phyloP scores from a whole-genome alignment of 139 green algal species.

The Mychonastes homosphaera region DNA sequence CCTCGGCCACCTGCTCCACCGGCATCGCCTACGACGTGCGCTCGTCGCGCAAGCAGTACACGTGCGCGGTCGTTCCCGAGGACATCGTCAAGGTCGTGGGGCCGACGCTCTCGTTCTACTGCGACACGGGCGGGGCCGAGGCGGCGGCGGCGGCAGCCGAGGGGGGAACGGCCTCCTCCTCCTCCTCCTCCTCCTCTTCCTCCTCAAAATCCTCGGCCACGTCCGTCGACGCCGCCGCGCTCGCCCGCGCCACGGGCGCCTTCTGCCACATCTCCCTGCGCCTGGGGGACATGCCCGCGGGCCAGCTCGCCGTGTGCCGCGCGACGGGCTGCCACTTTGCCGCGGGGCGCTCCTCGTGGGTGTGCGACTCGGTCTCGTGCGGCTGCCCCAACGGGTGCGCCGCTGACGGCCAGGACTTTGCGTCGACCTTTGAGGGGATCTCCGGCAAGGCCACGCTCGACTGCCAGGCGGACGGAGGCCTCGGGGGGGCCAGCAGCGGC shows the following conservation, averaged over 20 bases:
- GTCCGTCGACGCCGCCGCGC: neutral
- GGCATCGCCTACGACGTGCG: conserved; percentile 21
- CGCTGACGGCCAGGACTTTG: neutral
- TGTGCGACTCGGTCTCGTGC: conserved; percentile 29
- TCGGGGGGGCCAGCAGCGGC: too few species aligned
- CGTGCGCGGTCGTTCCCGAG: too few species aligned
- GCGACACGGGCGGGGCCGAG: conserved; percentile 35
- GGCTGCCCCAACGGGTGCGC: conserved; percentile 23
- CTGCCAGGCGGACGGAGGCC: too few species aligned
- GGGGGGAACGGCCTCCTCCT: too few species aligned
- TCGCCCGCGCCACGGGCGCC: neutral
- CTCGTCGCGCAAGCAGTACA: conserved; percentile 31
- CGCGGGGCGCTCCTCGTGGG: conserved; percentile 12
- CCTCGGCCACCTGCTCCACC: conserved; percentile 28
- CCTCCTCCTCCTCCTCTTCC: neutral
- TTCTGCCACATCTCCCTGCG: conserved; percentile 3
- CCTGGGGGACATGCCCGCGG: neutral
- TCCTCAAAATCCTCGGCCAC: neutral
- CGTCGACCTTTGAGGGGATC: conserved; percentile 1
- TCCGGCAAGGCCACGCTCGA: conserved; percentile 13
- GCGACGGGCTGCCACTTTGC: conserved; percentile 28
- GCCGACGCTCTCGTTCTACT: conserved; percentile 18
- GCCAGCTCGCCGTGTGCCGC: neutral
- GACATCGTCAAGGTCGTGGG: conserved; percentile 9
- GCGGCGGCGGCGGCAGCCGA: conserved; percentile 1